Evolutionary conservation across 305 asterid species (phyloP), one percentile per base, ranked within the genome.

Genomic region (Fraxinus sp.): DNA sequence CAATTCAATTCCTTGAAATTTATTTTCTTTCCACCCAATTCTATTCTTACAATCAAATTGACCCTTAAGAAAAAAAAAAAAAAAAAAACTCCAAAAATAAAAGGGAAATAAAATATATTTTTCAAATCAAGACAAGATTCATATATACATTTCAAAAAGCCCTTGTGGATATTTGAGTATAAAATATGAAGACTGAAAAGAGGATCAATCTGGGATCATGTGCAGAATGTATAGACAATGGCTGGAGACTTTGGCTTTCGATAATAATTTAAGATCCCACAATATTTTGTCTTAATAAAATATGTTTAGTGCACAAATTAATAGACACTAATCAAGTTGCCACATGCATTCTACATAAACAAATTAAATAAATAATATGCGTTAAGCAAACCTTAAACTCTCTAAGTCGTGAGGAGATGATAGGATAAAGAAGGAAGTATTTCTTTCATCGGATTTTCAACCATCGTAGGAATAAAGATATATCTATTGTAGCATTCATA

Each of bases 151-250:
- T 33, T 0, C 36, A 33, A 0, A 33, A 33, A 33, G 36, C 36
- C 36, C 36, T 33, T 33, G 36, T 33, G 36, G 36, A 33, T 33
- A 33, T 33, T 33, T 33, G 70, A 62, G 80, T 32, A 79, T 84
- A 76, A 76, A 83, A 82, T 71, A 82, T 32, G 59, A 16, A 36
- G 66, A 64, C 57, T 43, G 64, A 83, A 82, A 80, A 80, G 80
- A 80, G 72, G 83, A 87, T 86, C 92, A 88, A 82, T 84, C 92
- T 87, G 89, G 91, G 92, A 89, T 89, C 92, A 87, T 83, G 91
- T 84, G 91, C 89, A 83, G 52, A 80, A 75, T 30, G 68, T 35
- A 57, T 87, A 14, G 9, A 83, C 83, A 77, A 86, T 86, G 83
- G 85, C 85, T 89, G 90, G 90, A 71, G 66, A 72, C 77, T 85